phyloP scores from a whole-genome alignment of 2,329 filamentous ascomycete genomes.

The Torrubiella hemipterigena region DNA sequence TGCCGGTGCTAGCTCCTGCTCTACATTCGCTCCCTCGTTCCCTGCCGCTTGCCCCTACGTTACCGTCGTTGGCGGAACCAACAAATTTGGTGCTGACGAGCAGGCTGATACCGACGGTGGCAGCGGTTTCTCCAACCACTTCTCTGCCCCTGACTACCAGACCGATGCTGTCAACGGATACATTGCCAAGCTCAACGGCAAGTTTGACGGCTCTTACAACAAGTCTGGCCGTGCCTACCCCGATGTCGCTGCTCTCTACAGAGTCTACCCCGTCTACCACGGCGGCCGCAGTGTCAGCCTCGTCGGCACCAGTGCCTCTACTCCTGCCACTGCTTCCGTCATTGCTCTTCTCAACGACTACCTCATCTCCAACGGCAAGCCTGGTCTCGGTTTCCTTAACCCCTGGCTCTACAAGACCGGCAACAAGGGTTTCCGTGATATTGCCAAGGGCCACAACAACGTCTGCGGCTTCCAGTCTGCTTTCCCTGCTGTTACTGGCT shows the following conservation, averaged over 20 bases:
- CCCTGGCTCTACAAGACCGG: slow-evolving; percentile 23
- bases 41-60: slow-evolving; percentile 5
- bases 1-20: slow-evolving; percentile 1
- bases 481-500: slow-evolving; percentile 8
- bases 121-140: slow-evolving; percentile 6
- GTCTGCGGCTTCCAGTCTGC: slow-evolving; percentile 6
- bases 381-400: slow-evolving; percentile 31
- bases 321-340: slow-evolving; percentile 27
- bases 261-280: slow-evolving; percentile 3
- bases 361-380: slow-evolving; percentile 19
- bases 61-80: slow-evolving; percentile 4
- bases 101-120: slow-evolving; percentile 2
- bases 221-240: slow-evolving; percentile 6
- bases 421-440: slow-evolving; percentile 10
- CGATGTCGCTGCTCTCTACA: slow-evolving; percentile 4
- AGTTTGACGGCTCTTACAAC: slow-evolving; percentile 1
- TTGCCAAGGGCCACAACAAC: slow-evolving; percentile 8
- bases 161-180: slow-evolving; percentile 2
- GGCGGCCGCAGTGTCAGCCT: background rate
- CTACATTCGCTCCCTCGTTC: slow-evolving; percentile 2
- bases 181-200: background rate
- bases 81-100: slow-evolving; percentile 4
- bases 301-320: slow-evolving; percentile 19
- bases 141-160: slow-evolving; percentile 3
- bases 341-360: slow-evolving; percentile 31